Conservation (phyloP, 345 rosid species). For the Lumnitzera littorea region DNA sequence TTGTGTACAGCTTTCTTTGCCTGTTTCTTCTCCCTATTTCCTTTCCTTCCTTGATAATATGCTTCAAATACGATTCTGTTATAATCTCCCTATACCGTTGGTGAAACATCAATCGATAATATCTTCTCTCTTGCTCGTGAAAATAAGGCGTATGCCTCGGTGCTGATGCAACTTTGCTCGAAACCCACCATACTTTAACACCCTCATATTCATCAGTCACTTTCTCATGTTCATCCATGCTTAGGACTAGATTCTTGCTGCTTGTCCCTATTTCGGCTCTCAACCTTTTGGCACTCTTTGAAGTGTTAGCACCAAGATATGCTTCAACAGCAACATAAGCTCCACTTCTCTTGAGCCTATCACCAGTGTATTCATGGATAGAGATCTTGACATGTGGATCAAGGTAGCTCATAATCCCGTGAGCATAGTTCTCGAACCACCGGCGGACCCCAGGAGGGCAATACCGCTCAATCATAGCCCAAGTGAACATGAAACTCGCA, state of each 20-base stretch:
- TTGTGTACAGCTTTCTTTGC: conserved; percentile 64
- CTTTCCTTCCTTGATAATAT: conserved; percentile 45
- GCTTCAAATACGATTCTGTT: conserved; percentile 37
- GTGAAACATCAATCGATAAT: conserved; percentile 50
- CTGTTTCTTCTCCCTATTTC: conserved; percentile 34
- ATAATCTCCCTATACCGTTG: conserved; percentile 35
- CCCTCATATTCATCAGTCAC: conserved; percentile 45
- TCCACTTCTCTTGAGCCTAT: conserved; percentile 41
- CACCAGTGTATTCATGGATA: conserved; percentile 40
- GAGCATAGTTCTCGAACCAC: conserved; percentile 27
- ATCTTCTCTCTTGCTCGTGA: conserved; percentile 46
- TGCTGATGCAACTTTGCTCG: conserved; percentile 22
- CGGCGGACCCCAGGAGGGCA: conserved; percentile 48
- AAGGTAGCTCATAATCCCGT: conserved; percentile 21
- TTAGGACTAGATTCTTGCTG: conserved; percentile 31
- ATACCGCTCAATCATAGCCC: conserved; percentile 43
- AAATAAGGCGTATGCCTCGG: conserved; percentile 18
- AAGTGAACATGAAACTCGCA: conserved; percentile 50
- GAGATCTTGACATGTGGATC: conserved; percentile 43
- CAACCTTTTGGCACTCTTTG: conserved; percentile 35
- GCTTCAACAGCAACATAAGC: conserved; percentile 52
- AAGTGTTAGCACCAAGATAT: conserved; percentile 36
- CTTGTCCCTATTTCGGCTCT: conserved; percentile 45
- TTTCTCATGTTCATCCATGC: conserved; percentile 45
- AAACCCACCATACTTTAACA: conserved; percentile 41